Evolutionary conservation across 2,329 filamentous ascomycete genomes (phyloP), one percentile per base, ranked within the genome.

Genomic region (Epichloe coenophiala): DNA sequence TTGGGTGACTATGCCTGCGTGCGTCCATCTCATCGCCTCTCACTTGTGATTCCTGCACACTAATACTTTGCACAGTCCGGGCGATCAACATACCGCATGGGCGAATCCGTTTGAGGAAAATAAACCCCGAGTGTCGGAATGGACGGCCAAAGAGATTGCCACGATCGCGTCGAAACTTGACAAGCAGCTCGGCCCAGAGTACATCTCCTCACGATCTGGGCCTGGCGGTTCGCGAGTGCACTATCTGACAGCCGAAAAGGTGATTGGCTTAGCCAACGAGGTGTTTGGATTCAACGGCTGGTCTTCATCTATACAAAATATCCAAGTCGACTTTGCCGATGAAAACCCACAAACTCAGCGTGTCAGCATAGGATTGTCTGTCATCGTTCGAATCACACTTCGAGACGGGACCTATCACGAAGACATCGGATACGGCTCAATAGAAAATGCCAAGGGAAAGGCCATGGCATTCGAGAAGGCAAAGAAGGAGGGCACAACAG

Each of bases 211-310:
- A 41, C 78, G 93, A 61, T 75, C 85, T 13, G 93, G 93, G 2
- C 84, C 89, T 12, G 85, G 83, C 9, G 90, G 90, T 47, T 80
- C 84, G 56, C 91, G 86, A 63, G 86, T 98, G 17, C 88, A 95
- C 65, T 98, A 98, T 68, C 76, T 98, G 48, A 82, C 89, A n/a
- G 90, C 89, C 1, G 91, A 97, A 63, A 98, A 98, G 71, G 90
- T 86, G 63, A 98, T 98, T 65, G 86, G 87, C 52, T 83, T 96
- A 48, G 90, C 90, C 49, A 96, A 96, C 61, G 88, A 96, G 65
- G 83, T 96, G 1, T 95, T 96, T 69, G 90, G 90, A 9, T 96
- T 96, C 73, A 95, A 96, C 68, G 90, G 90, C 60, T 98, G 93
- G 93, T 95, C 88, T 9, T 95, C 88, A 51, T 85, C 86, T n/a